Evolutionary conservation across 148 eudicot genomes (phyloP).

Genomic region (Rhododendron ferrugineum): DNA sequence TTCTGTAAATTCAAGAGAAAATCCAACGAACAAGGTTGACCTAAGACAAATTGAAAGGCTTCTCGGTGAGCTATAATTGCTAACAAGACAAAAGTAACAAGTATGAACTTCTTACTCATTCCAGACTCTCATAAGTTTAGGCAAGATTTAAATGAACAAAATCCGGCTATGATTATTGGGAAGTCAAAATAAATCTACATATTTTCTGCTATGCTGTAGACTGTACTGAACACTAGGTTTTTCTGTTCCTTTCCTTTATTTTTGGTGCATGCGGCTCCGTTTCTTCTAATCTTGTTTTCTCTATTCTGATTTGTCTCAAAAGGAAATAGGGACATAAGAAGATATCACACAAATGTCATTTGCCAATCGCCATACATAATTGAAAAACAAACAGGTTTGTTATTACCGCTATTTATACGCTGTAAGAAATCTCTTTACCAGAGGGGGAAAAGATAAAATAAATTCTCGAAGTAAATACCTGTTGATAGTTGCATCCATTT

Average conservation of each 20-base stretch:
- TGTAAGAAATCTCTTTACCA: neutral
- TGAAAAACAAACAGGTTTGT: neutral
- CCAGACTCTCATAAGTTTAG: neutral
- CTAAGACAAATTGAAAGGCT: neutral
- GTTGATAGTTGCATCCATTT: conserved; percentile 84
- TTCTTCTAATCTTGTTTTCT: neutral
- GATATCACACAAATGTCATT: neutral
- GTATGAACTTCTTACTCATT: neutral
- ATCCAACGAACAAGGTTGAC: neutral
- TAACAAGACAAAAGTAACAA: neutral
- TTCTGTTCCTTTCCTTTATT: neutral
- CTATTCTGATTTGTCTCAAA: neutral
- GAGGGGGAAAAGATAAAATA: neutral
- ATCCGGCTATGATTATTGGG: neutral
- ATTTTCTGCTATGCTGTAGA: neutral
- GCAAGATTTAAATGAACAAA: neutral
- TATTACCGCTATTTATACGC: neutral
- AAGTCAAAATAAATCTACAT: neutral
- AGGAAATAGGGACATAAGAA: neutral
- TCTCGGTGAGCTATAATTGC: neutral
- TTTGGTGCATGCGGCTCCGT: neutral
- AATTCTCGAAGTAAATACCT: conserved; percentile 31
- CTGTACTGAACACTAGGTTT: neutral
- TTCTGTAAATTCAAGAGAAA: neutral
- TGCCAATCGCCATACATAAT: neutral